Percentiles rank a stretch among this genome's conserved stretches.
These are phyloP conservation scores for Lentinula aciculospora DNA, from an alignment of 768 basidiomycete species.

Conservation along the genomic window DNA sequence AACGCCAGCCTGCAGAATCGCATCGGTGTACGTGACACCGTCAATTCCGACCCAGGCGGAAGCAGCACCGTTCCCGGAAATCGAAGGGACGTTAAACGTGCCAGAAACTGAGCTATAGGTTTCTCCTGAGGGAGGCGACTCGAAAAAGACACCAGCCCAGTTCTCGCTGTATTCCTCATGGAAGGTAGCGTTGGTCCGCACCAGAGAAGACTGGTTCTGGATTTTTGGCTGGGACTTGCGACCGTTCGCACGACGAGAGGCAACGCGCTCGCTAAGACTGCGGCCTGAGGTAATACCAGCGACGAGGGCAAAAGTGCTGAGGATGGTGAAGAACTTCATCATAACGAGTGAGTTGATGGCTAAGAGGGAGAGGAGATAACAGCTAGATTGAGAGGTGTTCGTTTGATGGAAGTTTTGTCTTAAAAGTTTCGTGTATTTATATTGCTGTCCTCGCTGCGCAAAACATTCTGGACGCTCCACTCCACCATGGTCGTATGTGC, in stretches of 20 bases:
- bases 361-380: not conserved
- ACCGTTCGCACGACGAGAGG: not conserved
- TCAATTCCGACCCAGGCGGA: conserved; percentile 10
- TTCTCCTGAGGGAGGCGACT: not conserved
- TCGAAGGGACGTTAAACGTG: not conserved
- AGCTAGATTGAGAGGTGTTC: not conserved
- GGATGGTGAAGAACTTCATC: not conserved
- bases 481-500: not conserved
- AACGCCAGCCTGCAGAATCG: conserved; percentile 6
- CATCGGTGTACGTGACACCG: not conserved
- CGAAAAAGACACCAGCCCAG: not conserved
- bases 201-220: not conserved
- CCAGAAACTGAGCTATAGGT: conserved; percentile 6
- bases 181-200: not conserved
- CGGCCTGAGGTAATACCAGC: not conserved
- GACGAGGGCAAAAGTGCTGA: not conserved
- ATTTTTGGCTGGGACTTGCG: not conserved
- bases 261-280: conserved; percentile 2
- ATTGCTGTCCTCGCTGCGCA: not conserved
- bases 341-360: not conserved
- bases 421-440: not conserved
- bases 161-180: not conserved
- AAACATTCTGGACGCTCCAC: not conserved
- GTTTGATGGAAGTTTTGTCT: not conserved
- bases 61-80: conserved; percentile 2